These are phyloP conservation scores for Kwoniella sp. DNA, from an alignment of 768 basidiomycete genomes.

Conservation along the genomic window DNA sequence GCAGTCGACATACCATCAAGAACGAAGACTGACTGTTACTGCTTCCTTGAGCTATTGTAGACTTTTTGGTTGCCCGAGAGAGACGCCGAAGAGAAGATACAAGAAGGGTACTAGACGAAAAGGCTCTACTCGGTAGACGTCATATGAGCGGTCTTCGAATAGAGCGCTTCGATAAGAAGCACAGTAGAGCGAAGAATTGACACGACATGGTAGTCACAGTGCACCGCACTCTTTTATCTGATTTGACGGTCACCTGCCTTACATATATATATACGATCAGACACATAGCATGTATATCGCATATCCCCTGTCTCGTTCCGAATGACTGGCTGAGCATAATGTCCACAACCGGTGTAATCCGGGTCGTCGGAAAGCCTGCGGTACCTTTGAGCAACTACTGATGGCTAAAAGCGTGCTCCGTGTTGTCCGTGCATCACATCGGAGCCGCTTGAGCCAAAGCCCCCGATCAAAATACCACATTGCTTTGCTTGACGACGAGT, in stretches of 20 bases:
- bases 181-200: background rate
- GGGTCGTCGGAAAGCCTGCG: constrained; percentile 2
- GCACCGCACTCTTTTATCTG: too few relatives aligned
- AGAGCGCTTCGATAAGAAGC: background rate
- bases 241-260: background rate
- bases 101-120: constrained; percentile 10
- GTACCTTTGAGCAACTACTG: too few relatives aligned
- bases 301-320: background rate
- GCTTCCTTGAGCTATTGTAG: constrained; percentile 49
- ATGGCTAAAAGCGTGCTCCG: too few relatives aligned
- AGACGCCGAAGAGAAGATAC: constrained; percentile 40
- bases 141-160: background rate
- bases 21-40: background rate
- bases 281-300: constrained; percentile 5
- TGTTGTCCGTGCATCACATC: too few relatives aligned
- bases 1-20: background rate
- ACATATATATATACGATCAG: constrained; percentile 1
- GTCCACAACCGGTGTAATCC: background rate
- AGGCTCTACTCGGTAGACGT: too few relatives aligned
- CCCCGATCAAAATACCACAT: too few relatives aligned
- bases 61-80: constrained; percentile 70
- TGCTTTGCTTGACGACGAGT: too few relatives aligned
- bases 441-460: too few relatives aligned
- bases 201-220: too few relatives aligned
- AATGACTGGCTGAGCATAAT: background rate